Evolutionary conservation across 768 basidiomycete genomes (phyloP), one percentile per base, ranked within the genome.

Genomic region (Trametes cingulata): DNA sequence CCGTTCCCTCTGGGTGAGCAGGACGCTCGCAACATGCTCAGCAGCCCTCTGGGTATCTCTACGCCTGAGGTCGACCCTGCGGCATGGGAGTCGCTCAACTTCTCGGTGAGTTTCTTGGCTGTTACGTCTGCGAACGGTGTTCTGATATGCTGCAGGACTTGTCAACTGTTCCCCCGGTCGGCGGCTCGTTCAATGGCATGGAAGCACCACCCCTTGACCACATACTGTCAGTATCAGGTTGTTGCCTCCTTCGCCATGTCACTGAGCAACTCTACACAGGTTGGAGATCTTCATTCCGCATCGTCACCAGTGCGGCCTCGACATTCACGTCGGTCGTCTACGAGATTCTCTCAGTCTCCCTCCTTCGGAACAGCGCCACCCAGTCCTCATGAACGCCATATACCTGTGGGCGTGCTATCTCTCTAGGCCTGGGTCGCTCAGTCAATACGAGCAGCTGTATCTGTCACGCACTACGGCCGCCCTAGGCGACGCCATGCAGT

Each of bases 381-480:
- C 91, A 9, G 84, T 81, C 54, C 80, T 93, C 14, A 84, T 91
- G 79, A 90, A 91, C 68, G 81, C 90, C 61, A 86, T 92, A 68
- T 93, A 86, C 69, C 82, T 92, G 7, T 91, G 90, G 87, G 87
- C 89, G 1, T 92, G 90, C 71, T 90, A 87, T 69, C 80, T 92
- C 40, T 90, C 91, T 10, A 80, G 88, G 20, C 85, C 89, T 7
- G 86, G 84, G 39, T 80, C 84, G 6, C 77, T 92, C 13, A 83
- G 82, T 65, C 83, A 85, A 52, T 86, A 91, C 68, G 90, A 93
- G 73, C 79, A 83, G 15, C 82, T 85, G 62, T 93, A 90, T 68
- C 84, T 93, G 56, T 76, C 74, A 10, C 82, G 83, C 36, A 77
- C 88, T 2, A 81, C 89, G 15, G 82, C 87, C 37, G 79, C 80